Evolutionary conservation across 1,139 yeast genomes (phyloP).

Genomic region (Blastobotrys malaysiensis): DNA sequence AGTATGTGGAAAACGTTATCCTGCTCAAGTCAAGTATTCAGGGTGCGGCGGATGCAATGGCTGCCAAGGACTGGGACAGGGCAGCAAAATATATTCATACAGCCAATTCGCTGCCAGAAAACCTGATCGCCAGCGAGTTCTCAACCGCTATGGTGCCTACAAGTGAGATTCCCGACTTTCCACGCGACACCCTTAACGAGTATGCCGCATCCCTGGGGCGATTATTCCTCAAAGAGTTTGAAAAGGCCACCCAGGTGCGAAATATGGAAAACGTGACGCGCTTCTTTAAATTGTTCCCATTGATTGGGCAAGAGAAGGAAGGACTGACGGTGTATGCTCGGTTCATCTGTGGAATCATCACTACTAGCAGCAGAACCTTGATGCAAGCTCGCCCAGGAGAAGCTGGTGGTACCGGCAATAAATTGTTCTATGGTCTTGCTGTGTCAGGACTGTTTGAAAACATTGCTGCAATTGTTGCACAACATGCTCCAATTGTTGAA

Average conservation of each 20-base stretch:
- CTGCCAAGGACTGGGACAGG: constrained; percentile 59
- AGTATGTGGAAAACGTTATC: constrained; percentile 62
- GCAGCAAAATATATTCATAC: constrained; percentile 63
- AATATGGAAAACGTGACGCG: constrained; percentile 68
- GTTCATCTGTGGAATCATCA: constrained; percentile 80
- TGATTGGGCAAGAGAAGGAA: constrained; percentile 62
- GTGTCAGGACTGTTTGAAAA: constrained; percentile 75
- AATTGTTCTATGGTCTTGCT: constrained; percentile 54
- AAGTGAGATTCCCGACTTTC: constrained; percentile 79
- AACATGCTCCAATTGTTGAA: constrained; percentile 75
- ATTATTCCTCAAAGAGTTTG: constrained; percentile 58
- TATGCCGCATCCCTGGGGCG: constrained; percentile 57
- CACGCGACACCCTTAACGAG: constrained; percentile 48
- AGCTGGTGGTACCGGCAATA: constrained; percentile 30
- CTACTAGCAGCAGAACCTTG: constrained; percentile 66
- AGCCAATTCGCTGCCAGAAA: constrained; percentile 49
- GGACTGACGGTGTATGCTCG: constrained; percentile 80
- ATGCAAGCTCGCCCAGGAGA: constrained; percentile 36
- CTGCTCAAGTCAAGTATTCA: constrained; percentile 56
- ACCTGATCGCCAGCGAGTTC: constrained; percentile 57
- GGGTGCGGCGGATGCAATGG: constrained; percentile 65
- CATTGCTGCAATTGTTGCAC: constrained; percentile 76
- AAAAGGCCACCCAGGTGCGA: constrained; percentile 58
- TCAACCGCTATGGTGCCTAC: constrained; percentile 88
- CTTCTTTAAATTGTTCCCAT: constrained; percentile 82